phyloP scores from a whole-genome alignment of 139 green algal genomes.

The Eudorina sp. region DNA sequence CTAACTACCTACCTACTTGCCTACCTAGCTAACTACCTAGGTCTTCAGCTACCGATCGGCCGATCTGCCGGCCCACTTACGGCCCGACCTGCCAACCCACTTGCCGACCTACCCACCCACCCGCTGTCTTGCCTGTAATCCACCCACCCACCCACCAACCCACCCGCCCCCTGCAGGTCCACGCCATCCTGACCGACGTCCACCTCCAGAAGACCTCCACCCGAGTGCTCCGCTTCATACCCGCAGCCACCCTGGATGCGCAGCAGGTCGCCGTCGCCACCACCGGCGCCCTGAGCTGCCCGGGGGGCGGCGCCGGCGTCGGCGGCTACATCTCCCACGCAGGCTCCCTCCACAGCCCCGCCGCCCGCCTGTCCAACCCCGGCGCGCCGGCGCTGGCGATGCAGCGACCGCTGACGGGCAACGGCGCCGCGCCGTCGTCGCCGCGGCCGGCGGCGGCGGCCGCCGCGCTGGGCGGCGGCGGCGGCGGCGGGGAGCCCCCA shows the following conservation, averaged over 20 bases:
- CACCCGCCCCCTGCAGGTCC: constrained; percentile 3
- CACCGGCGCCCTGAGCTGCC: too few species aligned
- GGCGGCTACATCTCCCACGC: not conserved
- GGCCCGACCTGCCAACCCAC: not conserved
- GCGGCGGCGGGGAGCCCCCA: not conserved
- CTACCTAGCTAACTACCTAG: too few species aligned
- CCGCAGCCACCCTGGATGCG: constrained; percentile 23
- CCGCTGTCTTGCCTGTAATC: too few species aligned
- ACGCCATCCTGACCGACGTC: constrained; percentile 48
- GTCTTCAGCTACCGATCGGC: too few species aligned
- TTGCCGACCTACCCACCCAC: not conserved
- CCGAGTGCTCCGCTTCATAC: constrained; percentile 39
- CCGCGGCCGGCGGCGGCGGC: not conserved
- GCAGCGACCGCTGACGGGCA: not conserved
- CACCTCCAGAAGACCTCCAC: constrained; percentile 48
- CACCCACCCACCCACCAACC: not conserved
- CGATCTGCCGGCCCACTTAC: too few species aligned
- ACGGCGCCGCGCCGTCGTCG: not conserved
- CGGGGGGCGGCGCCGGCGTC: too few species aligned
- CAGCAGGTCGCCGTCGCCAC: not conserved
- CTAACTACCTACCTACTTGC: too few species aligned
- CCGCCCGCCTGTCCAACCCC: too few species aligned
- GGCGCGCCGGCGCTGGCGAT: not conserved
- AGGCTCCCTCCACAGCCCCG: not conserved
- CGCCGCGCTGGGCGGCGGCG: not conserved